These are phyloP conservation scores for Claviceps fusiformis DNA, from an alignment of 2,329 filamentous ascomycete genomes.

Conservation along the genomic window DNA sequence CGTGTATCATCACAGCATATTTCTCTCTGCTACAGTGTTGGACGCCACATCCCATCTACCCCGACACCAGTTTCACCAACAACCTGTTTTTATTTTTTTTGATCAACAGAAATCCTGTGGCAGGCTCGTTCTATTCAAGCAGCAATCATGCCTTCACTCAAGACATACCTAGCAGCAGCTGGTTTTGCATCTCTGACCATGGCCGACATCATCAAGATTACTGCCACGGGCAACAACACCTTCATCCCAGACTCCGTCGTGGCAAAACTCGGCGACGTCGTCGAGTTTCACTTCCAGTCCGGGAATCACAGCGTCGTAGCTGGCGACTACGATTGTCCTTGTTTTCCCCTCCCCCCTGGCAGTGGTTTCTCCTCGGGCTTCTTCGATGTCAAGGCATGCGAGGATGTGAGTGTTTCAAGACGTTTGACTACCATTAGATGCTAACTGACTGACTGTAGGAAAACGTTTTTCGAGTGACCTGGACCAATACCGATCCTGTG, in stretches of 20 bases:
- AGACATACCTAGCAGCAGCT: slow-evolving; percentile 12
- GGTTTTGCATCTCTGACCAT: slow-evolving; percentile 13
- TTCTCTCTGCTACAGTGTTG: background rate
- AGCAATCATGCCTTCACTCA: slow-evolving; percentile 17
- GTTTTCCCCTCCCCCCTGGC: slow-evolving; percentile 17
- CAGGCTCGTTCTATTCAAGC: background rate
- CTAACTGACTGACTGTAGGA: slow-evolving; percentile 11
- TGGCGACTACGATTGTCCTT: slow-evolving; percentile 22
- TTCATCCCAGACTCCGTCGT: slow-evolving; percentile 21
- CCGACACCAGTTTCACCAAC: background rate
- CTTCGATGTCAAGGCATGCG: slow-evolving; percentile 14
- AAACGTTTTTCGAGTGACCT: slow-evolving; percentile 21
- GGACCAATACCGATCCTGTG: slow-evolving; percentile 20
- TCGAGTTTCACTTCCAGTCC: slow-evolving; percentile 24
- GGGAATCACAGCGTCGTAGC: slow-evolving; percentile 25
- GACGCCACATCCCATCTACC: background rate
- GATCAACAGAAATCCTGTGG: background rate
- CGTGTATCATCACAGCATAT: background rate
- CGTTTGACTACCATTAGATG: background rate
- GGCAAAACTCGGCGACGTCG: slow-evolving; percentile 20
- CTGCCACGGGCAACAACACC: slow-evolving; percentile 17
- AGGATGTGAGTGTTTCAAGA: slow-evolving; percentile 12
- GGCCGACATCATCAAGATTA: slow-evolving; percentile 22
- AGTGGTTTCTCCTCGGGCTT: slow-evolving; percentile 26
- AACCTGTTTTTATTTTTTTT: background rate